A percentile compares a stretch with the other conserved stretches of the same genome.
Conservation (phyloP, 1,284 basidiomycete genomes). For the Melampsora medusae region DNA sequence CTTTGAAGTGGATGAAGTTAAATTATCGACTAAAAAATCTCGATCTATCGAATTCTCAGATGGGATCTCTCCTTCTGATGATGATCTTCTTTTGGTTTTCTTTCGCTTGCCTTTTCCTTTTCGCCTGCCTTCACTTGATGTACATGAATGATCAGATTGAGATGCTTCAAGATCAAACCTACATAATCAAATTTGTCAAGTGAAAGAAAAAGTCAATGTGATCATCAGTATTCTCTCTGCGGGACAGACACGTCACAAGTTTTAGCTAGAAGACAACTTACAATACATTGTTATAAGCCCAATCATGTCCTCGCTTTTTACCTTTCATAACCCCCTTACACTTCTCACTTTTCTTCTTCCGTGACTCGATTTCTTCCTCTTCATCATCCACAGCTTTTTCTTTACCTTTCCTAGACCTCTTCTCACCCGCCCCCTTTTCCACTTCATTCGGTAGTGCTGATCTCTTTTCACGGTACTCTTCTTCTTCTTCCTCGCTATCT, state of each 20-base stretch:
- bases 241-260: neutral
- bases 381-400: neutral
- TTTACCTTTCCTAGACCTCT: neutral
- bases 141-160: constrained; percentile 26
- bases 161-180: constrained; percentile 42
- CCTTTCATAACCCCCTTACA: constrained; percentile 23
- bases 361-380: neutral
- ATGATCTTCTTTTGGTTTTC: neutral
- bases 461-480: constrained; percentile 42
- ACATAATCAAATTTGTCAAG: constrained; percentile 1
- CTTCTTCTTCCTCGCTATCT: constrained; percentile 50
- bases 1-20: constrained; percentile 1
- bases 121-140: neutral
- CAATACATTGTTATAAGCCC: constrained; percentile 37
- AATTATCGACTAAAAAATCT: constrained; percentile 18
- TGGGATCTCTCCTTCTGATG: constrained; percentile 16
- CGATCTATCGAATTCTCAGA: constrained; percentile 37
- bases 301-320: constrained; percentile 43
- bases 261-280: constrained; percentile 11
- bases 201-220: neutral
- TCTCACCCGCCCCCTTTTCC: neutral
- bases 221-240: neutral
- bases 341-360: neutral
- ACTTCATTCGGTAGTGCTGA: neutral
- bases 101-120: neutral